Evolutionary conservation across 805 yeast species (phyloP).

Genomic region (Wickerhamiella sorbophila): DNA sequence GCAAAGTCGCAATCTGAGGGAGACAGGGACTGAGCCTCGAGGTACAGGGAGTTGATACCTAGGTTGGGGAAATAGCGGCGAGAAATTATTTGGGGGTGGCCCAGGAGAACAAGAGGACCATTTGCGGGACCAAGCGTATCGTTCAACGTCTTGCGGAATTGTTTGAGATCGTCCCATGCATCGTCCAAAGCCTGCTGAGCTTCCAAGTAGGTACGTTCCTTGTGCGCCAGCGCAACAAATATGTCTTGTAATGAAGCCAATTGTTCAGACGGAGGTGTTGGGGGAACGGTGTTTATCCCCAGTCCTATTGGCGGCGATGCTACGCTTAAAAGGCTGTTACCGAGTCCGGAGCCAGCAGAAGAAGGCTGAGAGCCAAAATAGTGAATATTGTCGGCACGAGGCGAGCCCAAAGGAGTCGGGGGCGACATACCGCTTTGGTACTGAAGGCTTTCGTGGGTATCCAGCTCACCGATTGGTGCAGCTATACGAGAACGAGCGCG

Average conservation of each 20-base stretch:
- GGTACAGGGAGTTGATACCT: conserved; percentile 15
- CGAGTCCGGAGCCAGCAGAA: not conserved
- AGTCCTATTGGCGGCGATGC: not conserved
- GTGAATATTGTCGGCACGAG: not conserved
- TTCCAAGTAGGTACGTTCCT: conserved; percentile 25
- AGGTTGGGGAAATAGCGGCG: conserved; percentile 11
- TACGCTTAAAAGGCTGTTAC: too few species aligned
- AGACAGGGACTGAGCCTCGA: conserved; percentile 3
- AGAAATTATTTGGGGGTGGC: conserved; percentile 12
- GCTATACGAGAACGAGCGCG: conserved; percentile 8
- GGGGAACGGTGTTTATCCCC: not conserved
- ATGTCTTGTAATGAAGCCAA: conserved; percentile 19
- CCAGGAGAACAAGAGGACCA: conserved; percentile 10
- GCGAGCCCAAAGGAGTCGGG: not conserved
- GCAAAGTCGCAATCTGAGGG: conserved; percentile 1
- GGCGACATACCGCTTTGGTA: not conserved
- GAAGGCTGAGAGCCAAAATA: not conserved
- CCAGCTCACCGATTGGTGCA: conserved; percentile 5
- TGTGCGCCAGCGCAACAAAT: conserved; percentile 22
- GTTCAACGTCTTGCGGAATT: conserved; percentile 14
- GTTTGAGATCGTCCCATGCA: conserved; percentile 20
- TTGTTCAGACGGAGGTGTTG: conserved; percentile 4
- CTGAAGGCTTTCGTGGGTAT: not conserved
- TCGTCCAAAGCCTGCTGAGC: conserved; percentile 20
- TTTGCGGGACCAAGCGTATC: conserved; percentile 12